Evolutionary conservation across 148 eudicot species (phyloP).

Genomic region (Fagopyrum esculentum): DNA sequence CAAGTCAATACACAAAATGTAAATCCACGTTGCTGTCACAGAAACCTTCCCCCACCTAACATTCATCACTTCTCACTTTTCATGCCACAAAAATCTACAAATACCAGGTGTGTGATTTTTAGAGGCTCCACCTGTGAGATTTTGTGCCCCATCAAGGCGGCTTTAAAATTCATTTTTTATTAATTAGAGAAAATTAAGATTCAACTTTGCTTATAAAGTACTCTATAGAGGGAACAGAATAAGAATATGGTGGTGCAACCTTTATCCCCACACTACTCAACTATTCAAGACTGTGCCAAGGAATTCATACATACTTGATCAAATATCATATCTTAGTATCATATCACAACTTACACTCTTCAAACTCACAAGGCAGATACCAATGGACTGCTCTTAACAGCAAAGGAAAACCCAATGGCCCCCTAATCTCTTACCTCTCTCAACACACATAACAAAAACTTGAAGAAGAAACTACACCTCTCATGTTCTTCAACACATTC

Average conservation of each 20-base stretch:
- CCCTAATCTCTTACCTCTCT: neutral
- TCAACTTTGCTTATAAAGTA: constrained; percentile 10
- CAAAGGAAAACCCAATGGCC: constrained; percentile 58
- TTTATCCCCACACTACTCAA: neutral
- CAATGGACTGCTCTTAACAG: constrained; percentile 69
- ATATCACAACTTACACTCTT: neutral
- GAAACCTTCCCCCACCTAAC: neutral
- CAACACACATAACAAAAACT: neutral
- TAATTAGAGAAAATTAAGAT: neutral
- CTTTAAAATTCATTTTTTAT: neutral
- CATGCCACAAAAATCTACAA: neutral
- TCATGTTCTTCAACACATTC: neutral
- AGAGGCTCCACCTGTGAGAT: neutral
- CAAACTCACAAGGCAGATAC: constrained; percentile 9
- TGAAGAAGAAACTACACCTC: neutral
- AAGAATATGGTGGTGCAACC: neutral
- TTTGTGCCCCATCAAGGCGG: neutral
- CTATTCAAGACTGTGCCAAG: too few relatives aligned
- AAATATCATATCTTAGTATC: neutral
- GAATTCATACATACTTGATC: neutral
- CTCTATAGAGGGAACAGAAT: neutral
- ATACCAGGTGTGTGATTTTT: neutral
- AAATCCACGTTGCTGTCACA: constrained; percentile 1
- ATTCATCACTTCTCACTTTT: neutral
- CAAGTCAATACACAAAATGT: neutral